Evolutionary conservation across 1,284 basidiomycete species (phyloP), one percentile per base, ranked within the genome.

Genomic region (Sanghuangporus baumii): DNA sequence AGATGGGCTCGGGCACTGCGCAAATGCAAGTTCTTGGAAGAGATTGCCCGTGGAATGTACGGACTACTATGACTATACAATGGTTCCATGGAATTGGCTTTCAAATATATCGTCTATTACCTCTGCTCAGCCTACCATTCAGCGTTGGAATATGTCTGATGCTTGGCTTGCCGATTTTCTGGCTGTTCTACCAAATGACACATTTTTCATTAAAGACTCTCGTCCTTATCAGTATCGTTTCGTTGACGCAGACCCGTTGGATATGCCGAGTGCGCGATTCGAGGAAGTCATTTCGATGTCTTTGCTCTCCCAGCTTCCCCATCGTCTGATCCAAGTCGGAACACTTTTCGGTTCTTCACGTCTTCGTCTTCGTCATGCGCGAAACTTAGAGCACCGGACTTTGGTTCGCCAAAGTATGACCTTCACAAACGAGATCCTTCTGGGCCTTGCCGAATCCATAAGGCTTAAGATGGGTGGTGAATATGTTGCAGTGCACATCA

Each of bases 261-360:
- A 66, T 0, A 70, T 70, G 1, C 69, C 72, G 0, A 48, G 68
- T 20, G 67, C 72, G 58, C 81, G 79, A 64, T 90, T 82, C 71
- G 64, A 66, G 8, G 72, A 79, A 52, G 69, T 74, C 31, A 68
- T 87, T 26, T 74, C 76, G 59, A 78, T 87, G 43, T 68, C 73
- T 14, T 69, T 77, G 0, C 76, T 87, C 14, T 71, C 71, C 9
- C 48, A 67, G 34, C 69, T 75, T 23, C 67, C 72, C 0, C 75
- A 81, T 59, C 79, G 77, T 0, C 77, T 89, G 23, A 68, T 91
- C 18, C 81, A 85, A 64, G 69, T 90, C 11, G 88, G 88, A 6
- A 84, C 86, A 0, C 78, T 90, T 2, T 89, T 89, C 72, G 88
- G 87, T 3, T 84, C 86, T 1, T 84, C 84, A 2, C 81, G 89